Percentiles rank a stretch among this genome's conserved stretches.
These are phyloP conservation scores for Gymnopilus junonius DNA, from an alignment of 768 basidiomycete species.

Conservation along the genomic window DNA sequence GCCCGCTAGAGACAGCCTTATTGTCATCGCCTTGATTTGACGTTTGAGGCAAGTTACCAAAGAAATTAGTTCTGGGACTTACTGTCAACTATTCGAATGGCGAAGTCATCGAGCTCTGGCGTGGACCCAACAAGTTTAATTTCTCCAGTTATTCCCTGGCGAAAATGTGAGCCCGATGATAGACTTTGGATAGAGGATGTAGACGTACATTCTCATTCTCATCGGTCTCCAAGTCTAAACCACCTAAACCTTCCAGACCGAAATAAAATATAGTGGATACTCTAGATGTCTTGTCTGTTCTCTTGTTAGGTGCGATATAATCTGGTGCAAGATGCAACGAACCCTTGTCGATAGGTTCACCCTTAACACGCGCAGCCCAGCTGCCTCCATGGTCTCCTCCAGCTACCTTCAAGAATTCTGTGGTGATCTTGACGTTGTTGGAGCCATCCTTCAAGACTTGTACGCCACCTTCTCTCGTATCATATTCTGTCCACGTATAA, in stretches of 20 bases:
- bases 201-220: conserved; percentile 72
- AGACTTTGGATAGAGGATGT: background rate
- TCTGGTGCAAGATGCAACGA: conserved; percentile 18
- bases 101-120: conserved; percentile 83
- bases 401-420: conserved; percentile 84
- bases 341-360: conserved; percentile 76
- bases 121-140: conserved; percentile 75
- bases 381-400: conserved; percentile 85
- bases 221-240: conserved; percentile 77
- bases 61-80: conserved; percentile 13
- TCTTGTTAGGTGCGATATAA: background rate
- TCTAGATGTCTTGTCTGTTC: conserved; percentile 54
- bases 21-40: conserved; percentile 58
- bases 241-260: conserved; percentile 87
- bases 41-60: background rate
- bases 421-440: conserved; percentile 87
- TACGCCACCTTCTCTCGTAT: conserved; percentile 82
- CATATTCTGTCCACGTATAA: conserved; percentile 90
- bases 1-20: conserved; percentile 54
- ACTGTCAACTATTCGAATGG: conserved; percentile 82
- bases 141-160: conserved; percentile 74
- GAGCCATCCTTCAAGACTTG: conserved; percentile 80
- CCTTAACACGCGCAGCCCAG: conserved; percentile 87
- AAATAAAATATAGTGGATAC: conserved; percentile 86
- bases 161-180: background rate